Evolutionary conservation across 495 filamentous ascomycete genomes (phyloP).

Genomic region (Pyronema domesticum): DNA sequence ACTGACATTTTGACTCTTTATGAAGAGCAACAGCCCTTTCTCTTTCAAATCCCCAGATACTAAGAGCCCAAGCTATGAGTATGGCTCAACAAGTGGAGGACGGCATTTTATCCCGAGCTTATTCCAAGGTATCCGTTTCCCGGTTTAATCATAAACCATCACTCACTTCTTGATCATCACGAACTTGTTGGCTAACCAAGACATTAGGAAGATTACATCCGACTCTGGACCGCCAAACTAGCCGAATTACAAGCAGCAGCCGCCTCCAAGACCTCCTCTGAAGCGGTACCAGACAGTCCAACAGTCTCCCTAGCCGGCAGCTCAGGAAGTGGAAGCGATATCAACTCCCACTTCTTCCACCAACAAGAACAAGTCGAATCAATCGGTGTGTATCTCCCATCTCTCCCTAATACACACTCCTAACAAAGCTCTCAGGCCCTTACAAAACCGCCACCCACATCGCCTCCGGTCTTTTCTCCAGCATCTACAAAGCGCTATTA

Average conservation of each 20-base stretch:
- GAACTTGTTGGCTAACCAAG: too few species aligned
- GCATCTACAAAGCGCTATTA: slow-evolving; percentile 47
- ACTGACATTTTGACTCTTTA: background rate
- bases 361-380: background rate
- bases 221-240: slow-evolving; percentile 12
- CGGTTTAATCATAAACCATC: slow-evolving; percentile 6
- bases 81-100: slow-evolving; percentile 7
- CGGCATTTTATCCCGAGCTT: slow-evolving; percentile 9
- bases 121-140: slow-evolving; percentile 10
- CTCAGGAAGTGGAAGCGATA: too few species aligned
- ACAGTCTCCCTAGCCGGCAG: too few species aligned
- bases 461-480: slow-evolving; percentile 61
- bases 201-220: slow-evolving; percentile 11
- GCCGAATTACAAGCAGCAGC: slow-evolving; percentile 2
- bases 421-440: slow-evolving; percentile 36
- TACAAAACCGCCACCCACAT: slow-evolving; percentile 54
- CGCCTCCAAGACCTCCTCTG: background rate
- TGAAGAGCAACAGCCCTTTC: slow-evolving; percentile 14
- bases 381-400: background rate
- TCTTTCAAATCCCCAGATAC: slow-evolving; percentile 7
- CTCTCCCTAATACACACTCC: background rate
- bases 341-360: too few species aligned
- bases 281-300: background rate
- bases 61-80: slow-evolving; percentile 8
- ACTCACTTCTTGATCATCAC: slow-evolving; percentile 4